phyloP scores from a whole-genome alignment of 805 yeast species.

The Pichia thaimueangensis region DNA sequence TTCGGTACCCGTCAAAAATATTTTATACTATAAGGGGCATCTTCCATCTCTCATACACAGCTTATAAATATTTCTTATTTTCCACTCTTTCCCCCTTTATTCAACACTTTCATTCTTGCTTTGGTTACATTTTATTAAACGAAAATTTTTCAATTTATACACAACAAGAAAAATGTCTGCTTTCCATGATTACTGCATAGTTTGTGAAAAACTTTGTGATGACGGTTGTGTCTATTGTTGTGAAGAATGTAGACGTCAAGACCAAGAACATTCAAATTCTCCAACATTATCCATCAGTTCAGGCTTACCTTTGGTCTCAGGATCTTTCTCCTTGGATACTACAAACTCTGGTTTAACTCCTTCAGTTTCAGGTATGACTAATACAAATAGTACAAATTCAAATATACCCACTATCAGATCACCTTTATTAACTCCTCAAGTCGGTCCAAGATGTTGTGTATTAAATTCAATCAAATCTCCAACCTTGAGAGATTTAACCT shows the following conservation, averaged over 20 bases:
- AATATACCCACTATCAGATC: conserved; percentile 20
- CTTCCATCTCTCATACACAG: too few relatives aligned
- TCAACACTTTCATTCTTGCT: too few relatives aligned
- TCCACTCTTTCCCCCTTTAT: too few relatives aligned
- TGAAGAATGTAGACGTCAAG: conserved; percentile 24
- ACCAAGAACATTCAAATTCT: conserved; percentile 20
- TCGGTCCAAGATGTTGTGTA: conserved; percentile 12
- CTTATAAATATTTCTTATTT: too few relatives aligned
- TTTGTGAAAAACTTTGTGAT: conserved; percentile 30
- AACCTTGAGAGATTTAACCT: conserved; percentile 21
- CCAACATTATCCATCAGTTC: conserved; percentile 23
- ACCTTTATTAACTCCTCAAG: conserved; percentile 28
- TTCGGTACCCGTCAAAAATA: too few relatives aligned
- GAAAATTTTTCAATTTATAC: too few relatives aligned
- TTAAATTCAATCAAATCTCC: conserved; percentile 21
- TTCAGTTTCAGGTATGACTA: neutral
- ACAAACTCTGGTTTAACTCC: neutral
- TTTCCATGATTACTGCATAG: conserved; percentile 32
- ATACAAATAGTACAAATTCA: neutral
- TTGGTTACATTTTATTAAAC: too few relatives aligned
- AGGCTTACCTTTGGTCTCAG: conserved; percentile 11
- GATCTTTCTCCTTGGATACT: conserved; percentile 9
- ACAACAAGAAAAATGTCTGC: conserved; percentile 38
- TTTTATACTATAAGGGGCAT: too few relatives aligned
- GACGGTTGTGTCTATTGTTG: conserved; percentile 31